A percentile compares a stretch with the other conserved stretches of the same genome.
These are phyloP conservation scores for Heritiera fomes DNA, from an alignment of 345 rosid species.

Conservation along the genomic window DNA sequence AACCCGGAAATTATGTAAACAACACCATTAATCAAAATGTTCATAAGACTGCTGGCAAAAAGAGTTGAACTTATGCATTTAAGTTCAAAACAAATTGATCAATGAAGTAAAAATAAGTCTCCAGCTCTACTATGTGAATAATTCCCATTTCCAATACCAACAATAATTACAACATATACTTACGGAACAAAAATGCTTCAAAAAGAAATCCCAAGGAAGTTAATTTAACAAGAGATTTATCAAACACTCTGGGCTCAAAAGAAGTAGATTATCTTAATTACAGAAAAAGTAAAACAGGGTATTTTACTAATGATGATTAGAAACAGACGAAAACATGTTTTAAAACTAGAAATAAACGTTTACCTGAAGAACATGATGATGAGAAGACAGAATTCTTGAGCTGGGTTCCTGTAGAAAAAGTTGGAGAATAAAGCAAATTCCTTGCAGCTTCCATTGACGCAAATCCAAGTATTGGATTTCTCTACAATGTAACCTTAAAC, in stretches of 20 bases:
- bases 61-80: background rate
- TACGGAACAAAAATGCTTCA: background rate
- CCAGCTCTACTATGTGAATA: background rate
- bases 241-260: background rate
- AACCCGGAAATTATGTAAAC: background rate
- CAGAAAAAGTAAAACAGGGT: conserved; percentile 5
- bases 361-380: conserved; percentile 51
- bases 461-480: background rate
- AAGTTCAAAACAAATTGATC: background rate
- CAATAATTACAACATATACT: background rate
- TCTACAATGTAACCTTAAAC: conserved; percentile 4
- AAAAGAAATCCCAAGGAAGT: background rate
- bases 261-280: background rate
- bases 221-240: background rate
- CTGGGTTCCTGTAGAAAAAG: conserved; percentile 54
- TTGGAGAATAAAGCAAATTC: conserved; percentile 61
- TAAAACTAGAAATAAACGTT: background rate
- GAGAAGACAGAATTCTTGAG: conserved; percentile 44
- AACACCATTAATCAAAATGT: background rate
- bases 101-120: background rate
- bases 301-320: background rate
- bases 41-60: background rate
- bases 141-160: background rate
- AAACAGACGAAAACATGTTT: background rate
- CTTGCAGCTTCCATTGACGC: conserved; percentile 65